Percentiles rank a stretch among this genome's conserved stretches.
Evolutionary conservation across 345 rosid species (phyloP).

Genomic region (Excoecaria cochinchinensis): DNA sequence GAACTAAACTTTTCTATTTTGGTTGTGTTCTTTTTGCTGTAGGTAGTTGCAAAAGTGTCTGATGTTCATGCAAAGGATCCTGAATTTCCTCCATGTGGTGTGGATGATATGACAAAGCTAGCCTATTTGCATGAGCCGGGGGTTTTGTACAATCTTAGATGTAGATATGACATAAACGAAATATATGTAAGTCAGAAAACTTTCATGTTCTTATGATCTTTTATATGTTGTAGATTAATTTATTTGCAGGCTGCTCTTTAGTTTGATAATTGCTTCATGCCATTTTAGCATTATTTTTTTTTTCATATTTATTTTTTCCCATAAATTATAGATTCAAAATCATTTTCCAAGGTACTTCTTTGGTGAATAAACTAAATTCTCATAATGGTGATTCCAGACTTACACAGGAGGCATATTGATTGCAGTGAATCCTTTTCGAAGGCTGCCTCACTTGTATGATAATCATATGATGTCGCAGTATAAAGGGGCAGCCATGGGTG

Average conservation of each 20-base stretch:
- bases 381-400: constrained; percentile 55
- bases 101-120: constrained; percentile 38
- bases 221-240: background rate
- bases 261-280: background rate
- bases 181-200: constrained; percentile 30
- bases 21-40: background rate
- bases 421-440: constrained; percentile 96
- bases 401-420: constrained; percentile 92
- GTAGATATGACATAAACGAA: constrained; percentile 31
- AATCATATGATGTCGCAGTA: constrained; percentile 90
- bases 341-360: background rate
- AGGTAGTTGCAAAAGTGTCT: constrained; percentile 29
- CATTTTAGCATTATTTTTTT: background rate
- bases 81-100: constrained; percentile 30
- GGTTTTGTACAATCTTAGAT: constrained; percentile 26
- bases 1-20: constrained; percentile 1
- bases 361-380: constrained; percentile 1
- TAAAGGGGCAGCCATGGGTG: constrained; percentile 93
- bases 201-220: background rate
- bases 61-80: constrained; percentile 28
- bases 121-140: constrained; percentile 38
- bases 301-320: background rate
- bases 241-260: constrained; percentile 4
- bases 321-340: background rate
- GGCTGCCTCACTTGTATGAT: constrained; percentile 85